Base-by-base conservation (phyloP, 352 stramenopile genomes). In the Globisporangium acanthophoron region DNA sequence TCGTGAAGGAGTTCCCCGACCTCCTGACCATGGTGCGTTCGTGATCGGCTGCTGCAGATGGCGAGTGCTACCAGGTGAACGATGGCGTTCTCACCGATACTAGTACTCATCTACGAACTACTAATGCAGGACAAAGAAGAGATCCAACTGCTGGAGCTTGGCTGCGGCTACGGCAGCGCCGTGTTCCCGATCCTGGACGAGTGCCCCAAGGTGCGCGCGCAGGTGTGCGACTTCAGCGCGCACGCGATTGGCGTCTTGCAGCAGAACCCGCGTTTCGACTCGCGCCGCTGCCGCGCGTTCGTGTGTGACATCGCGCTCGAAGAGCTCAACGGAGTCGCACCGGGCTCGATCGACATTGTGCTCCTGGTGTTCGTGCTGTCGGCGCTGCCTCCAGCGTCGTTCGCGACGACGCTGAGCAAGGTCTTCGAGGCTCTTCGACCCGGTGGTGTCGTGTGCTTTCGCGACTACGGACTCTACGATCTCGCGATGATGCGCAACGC, bases 391-490 rank as follows among this genome's bases (percentile, higher is more conserved):
- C 87, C 85, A 5, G 63, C 75, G 39, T 66, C 75, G 6, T 87
- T 92, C 35, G 51, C 40, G 1, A 44, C 56, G 21, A 77, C 79
- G 24, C 45, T 96, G 41, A 52, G 60, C n/a, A 88, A 90, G 54
- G 73, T 93, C 20, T 79, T 68, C 46, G 45, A 62, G 13, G 71
- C 72, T 5, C 60, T 90, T 39, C 75, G 72, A 31, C 77, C 74
- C 12, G 87, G 83, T 13, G 87, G 85, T 6, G 61, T 91, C 49
- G 70, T 94, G 24, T 94, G 84, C 67, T 92, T 96, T 41, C 80
- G 87, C 31, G 87, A 96, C 69, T 96, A 94, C 45, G 87, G 82
- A 12, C 70, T 93, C 18, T 96, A 91, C 65, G 87, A 96, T 56
- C 69, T 96, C 12, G 85, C 87, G 29, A 94, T 96, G 85, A 70